Evolutionary conservation across 371 early-diverging fungal species (phyloP).

Genomic region (Mortierella sp.): DNA sequence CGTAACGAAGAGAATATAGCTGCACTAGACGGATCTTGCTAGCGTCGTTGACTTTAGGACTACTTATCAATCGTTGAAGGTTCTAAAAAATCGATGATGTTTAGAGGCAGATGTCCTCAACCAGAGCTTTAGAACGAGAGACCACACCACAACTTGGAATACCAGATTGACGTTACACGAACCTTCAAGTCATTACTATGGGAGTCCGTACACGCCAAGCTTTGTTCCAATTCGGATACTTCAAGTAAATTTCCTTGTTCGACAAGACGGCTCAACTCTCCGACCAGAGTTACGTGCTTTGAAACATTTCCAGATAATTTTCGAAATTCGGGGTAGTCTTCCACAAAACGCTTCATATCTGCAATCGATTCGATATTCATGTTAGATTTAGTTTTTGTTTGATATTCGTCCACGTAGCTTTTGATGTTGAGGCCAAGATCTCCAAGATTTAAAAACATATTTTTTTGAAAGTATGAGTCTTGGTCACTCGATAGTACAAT

Average conservation of each 20-base stretch:
- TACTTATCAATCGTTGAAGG: slow-evolving; percentile 77
- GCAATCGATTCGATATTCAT: slow-evolving; percentile 93
- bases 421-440: slow-evolving; percentile 96
- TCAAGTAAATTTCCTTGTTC: slow-evolving; percentile 79
- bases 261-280: slow-evolving; percentile 91
- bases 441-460: slow-evolving; percentile 92
- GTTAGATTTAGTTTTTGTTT: slow-evolving; percentile 87
- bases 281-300: slow-evolving; percentile 96
- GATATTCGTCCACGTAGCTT: slow-evolving; percentile 93
- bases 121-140: neutral
- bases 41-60: slow-evolving; percentile 75
- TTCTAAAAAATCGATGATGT: slow-evolving; percentile 37
- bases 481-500: slow-evolving; percentile 89
- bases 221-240: slow-evolving; percentile 95
- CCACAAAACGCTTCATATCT: slow-evolving; percentile 98
- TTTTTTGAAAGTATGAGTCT: slow-evolving; percentile 91
- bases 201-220: slow-evolving; percentile 89
- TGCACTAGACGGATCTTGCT: slow-evolving; percentile 85
- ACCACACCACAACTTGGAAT: too few species aligned
- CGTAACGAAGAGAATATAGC: slow-evolving; percentile 92
- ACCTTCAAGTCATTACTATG: slow-evolving; percentile 87
- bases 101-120: neutral
- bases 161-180: neutral
- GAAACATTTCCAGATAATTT: slow-evolving; percentile 95
- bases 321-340: slow-evolving; percentile 97